Base-by-base conservation (phyloP, 139 green algal genomes). In the Raphidocelis subcapitata region DNA sequence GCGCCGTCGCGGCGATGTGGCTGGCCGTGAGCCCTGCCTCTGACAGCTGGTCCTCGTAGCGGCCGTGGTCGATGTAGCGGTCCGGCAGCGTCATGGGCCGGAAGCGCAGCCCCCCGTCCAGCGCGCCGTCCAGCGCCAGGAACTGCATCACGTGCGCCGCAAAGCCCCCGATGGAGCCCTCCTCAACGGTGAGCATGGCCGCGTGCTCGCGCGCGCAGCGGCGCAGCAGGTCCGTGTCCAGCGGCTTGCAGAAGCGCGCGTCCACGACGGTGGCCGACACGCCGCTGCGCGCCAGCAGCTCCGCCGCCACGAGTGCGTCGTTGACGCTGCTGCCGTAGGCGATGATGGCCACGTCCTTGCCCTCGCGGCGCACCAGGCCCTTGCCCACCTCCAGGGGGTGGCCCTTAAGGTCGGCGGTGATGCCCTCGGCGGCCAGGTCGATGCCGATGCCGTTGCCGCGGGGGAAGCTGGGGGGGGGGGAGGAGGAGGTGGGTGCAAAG, bases 171-270 rank as follows among this genome's bases (percentile, higher is more conserved):
- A 99, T 95, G 31, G 89, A 83, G 26, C 93, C 94, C 89, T 99
- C 96, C 84, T 99, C 96, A 20, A 99, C 91, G 24, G 84, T 97
- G 78, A 99, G 94, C 82, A 99, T 86, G 26, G 93, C 88, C 1
- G 82, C 72, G 82, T 99, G 96, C 80, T 98, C 82, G 41, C n/a
- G 24, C 23, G 65, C 63, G 1, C 37, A 75, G 69, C 70, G 54
- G 26, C 69, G 69, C 16, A 97, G 55, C 31, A 99, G 82, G 41
- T 82, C 66, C 0, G 79, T 91, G 84, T 99, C 96, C 44, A 99
- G 88, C 10, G 96, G 96, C 86, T 99, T 99, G 92, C 95, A 99
- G 85, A 98, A 99, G 44, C 95, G 87, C 23, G 94, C 94, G 80
- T 99, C 95, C 44, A 94, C 85, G 0, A 99, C 93, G 0, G 95